Evolutionary conservation across 164 flowering plant genomes (phyloP).

Genomic region (Taxillus chinensis): DNA sequence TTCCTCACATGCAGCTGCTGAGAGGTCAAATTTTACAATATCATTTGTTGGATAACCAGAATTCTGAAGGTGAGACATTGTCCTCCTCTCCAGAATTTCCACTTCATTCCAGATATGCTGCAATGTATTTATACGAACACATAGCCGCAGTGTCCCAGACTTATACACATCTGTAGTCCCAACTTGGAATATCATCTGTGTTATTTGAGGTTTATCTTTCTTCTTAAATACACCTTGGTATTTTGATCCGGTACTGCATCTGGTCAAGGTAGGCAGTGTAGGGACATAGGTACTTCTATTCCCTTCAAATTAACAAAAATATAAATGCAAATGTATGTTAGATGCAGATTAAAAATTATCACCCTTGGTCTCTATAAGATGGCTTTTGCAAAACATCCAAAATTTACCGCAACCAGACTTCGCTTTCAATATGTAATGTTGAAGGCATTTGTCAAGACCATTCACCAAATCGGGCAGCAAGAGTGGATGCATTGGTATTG

Average conservation of each 20-base stretch:
- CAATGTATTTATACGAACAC: slow-evolving; percentile 77
- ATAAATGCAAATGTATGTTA: background rate
- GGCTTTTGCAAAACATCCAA: background rate
- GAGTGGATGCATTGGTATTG: slow-evolving; percentile 37
- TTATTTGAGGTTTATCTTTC: slow-evolving; percentile 37
- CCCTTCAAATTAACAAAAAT: slow-evolving; percentile 26
- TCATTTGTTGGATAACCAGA: slow-evolving; percentile 29
- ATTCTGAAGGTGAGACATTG: slow-evolving; percentile 29
- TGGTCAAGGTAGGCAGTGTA: slow-evolving; percentile 42
- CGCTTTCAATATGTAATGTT: slow-evolving; percentile 35
- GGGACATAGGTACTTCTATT: slow-evolving; percentile 31
- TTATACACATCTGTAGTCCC: slow-evolving; percentile 37
- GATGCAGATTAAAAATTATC: too few species aligned
- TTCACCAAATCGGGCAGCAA: slow-evolving; percentile 40
- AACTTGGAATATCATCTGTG: slow-evolving; percentile 46
- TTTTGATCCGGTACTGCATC: slow-evolving; percentile 46
- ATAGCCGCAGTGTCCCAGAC: slow-evolving; percentile 50
- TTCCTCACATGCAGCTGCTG: slow-evolving; percentile 54
- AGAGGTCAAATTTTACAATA: slow-evolving; percentile 44
- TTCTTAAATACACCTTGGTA: slow-evolving; percentile 31
- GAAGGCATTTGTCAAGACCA: slow-evolving; percentile 45
- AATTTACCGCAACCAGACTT: slow-evolving; percentile 53
- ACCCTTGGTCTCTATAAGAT: too few species aligned
- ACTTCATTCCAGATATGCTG: slow-evolving; percentile 50
- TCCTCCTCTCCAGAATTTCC: slow-evolving; percentile 48